phyloP scores from a whole-genome alignment of 1,284 basidiomycete genomes.

The Papiliotrema laurentii region DNA sequence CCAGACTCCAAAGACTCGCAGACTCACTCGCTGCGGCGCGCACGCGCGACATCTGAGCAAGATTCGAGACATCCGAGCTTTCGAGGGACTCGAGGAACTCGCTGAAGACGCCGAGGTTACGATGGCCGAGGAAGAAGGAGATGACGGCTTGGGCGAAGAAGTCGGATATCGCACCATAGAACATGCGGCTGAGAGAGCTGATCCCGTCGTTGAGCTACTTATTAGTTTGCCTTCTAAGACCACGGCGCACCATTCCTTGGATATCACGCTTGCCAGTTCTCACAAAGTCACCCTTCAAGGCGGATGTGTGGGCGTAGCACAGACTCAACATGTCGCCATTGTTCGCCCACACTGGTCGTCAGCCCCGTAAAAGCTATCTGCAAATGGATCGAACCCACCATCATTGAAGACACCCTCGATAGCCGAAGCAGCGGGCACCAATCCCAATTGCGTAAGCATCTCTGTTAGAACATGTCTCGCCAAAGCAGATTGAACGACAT shows the following conservation, averaged over 20 bases:
- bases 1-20: background rate
- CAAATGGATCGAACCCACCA: slow-evolving; percentile 49
- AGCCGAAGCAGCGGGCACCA: slow-evolving; percentile 46
- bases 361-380: too few species aligned
- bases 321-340: slow-evolving; percentile 44
- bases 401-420: slow-evolving; percentile 82
- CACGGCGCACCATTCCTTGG: slow-evolving; percentile 66
- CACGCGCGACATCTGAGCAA: slow-evolving; percentile 79
- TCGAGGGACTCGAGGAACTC: slow-evolving; percentile 83
- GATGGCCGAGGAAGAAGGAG: slow-evolving; percentile 81
- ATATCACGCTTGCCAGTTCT: slow-evolving; percentile 92
- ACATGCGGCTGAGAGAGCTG: slow-evolving; percentile 75
- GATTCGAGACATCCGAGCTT: slow-evolving; percentile 81
- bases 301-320: slow-evolving; percentile 56
- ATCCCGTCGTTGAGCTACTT: slow-evolving; percentile 68
- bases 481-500: slow-evolving; percentile 87
- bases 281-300: slow-evolving; percentile 93
- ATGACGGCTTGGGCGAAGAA: slow-evolving; percentile 96
- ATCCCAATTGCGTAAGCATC: slow-evolving; percentile 72
- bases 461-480: slow-evolving; percentile 72
- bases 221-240: background rate
- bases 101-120: slow-evolving; percentile 76
- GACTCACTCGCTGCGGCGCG: slow-evolving; percentile 70
- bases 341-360: slow-evolving; percentile 86
- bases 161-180: slow-evolving; percentile 64